Evolutionary conservation across 2,329 filamentous ascomycete species (phyloP).

Genomic region (Penicillium sp.): DNA sequence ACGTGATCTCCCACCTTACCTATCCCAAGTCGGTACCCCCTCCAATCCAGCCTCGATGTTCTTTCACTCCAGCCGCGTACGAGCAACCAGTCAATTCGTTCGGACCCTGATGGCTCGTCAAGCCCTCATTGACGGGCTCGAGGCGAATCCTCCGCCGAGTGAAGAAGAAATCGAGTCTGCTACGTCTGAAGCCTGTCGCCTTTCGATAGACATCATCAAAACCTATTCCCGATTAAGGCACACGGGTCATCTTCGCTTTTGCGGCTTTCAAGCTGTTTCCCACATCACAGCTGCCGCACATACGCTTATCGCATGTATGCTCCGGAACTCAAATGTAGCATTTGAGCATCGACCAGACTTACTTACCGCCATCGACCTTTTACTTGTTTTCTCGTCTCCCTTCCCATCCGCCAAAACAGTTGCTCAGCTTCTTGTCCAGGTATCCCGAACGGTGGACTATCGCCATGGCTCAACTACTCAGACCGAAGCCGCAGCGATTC

Average conservation of each 20-base stretch:
- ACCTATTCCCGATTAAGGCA: not conserved
- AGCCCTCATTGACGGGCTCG: not conserved
- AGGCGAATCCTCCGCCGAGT: not conserved
- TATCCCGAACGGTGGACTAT: not conserved
- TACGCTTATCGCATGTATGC: conserved; percentile 1
- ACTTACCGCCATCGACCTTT: not conserved
- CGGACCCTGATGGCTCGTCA: not conserved
- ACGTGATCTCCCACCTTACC: not conserved
- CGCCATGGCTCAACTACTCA: conserved; percentile 2
- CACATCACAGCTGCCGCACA: not conserved
- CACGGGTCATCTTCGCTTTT: not conserved
- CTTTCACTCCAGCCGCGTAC: conserved; percentile 3
- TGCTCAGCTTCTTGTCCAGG: conserved; percentile 1
- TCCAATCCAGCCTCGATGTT: not conserved
- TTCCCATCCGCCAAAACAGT: conserved; percentile 2
- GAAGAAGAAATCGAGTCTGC: not conserved
- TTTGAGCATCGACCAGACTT: not conserved
- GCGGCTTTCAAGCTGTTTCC: conserved; percentile 1
- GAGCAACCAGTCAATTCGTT: not conserved
- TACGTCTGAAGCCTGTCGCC: not conserved
- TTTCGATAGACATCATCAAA: conserved; percentile 1
- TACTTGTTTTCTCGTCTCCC: not conserved
- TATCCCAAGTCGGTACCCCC: not conserved
- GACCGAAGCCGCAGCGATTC: not conserved
- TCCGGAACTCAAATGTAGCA: not conserved